Base-by-base conservation (phyloP, 108 stramenopile genomes). In the Nitzschia putrida region DNA sequence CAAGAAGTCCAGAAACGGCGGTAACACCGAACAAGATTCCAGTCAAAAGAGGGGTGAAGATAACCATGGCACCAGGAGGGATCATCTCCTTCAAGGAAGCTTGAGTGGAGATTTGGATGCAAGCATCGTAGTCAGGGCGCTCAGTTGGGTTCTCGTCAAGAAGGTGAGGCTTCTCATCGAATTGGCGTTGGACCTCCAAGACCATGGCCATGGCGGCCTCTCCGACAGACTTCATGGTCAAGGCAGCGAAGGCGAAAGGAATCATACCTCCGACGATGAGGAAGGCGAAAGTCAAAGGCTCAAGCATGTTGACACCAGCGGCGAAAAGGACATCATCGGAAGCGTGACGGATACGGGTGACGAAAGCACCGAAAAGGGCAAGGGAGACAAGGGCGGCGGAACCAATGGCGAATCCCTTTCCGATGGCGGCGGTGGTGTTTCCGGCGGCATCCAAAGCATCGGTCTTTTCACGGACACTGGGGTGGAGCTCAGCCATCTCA, bases 391-490 rank as follows among this genome's bases (percentile, higher is more conserved):
- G 92, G n/a, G 96, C 98, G 57, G 98, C 98, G 39, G 96, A 97
- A 54, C 98, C 98, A 70, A 99, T 99, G 44, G 98, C 98, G 68
- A 99, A 99, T 40, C 98, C 98, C 88, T 99, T 99, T 82, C 98
- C 98, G 66, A 97, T 97, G 45, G 98, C 98, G 53, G 98, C 98
- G 38, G 98, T 99, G 74, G 98, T 99, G 86, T 99, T 99, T 49
- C 98, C 98, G 24, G 96, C 96, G 52, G 98, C 95, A 84, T 99
- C 98, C 42, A 99, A 91, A 42, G 96, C 93, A 83, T 99, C 98
- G 42, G 98, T 99, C 85, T 95, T 97, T 81, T 97, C 96, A 58
- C 98, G 96, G 44, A 98, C 96, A 53, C 80, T 69, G 45, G 92
- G 87, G 63, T 91, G 90, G 34, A 97, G 93, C 77, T 96, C 94